These are phyloP conservation scores for Penicillium sp. DNA, from an alignment of 2,329 filamentous ascomycete species.

Conservation along the genomic window DNA sequence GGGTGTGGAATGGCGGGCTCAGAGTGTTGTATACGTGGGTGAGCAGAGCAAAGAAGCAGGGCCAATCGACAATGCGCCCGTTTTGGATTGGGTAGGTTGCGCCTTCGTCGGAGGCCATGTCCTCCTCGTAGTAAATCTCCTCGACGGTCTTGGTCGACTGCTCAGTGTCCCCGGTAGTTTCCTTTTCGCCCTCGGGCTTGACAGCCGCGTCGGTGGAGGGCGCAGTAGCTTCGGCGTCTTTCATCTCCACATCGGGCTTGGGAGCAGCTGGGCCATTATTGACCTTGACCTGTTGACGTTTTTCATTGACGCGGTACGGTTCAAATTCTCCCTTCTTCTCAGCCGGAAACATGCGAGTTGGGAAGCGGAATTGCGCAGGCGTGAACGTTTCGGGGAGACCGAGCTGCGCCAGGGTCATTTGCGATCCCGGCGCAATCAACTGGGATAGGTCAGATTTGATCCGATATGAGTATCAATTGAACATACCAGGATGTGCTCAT, in stretches of 20 bases:
- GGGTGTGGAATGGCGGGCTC: constrained; percentile 90
- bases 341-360: constrained; percentile 87
- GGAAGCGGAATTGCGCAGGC: constrained; percentile 80
- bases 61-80: constrained; percentile 86
- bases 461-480: background rate
- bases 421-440: constrained; percentile 69
- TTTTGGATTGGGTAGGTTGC: constrained; percentile 83
- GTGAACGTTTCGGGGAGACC: constrained; percentile 89
- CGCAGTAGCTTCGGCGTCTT: constrained; percentile 37
- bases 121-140: constrained; percentile 76
- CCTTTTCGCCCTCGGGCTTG: constrained; percentile 24
- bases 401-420: constrained; percentile 86
- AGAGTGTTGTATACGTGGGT: constrained; percentile 88
- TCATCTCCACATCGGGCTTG: constrained; percentile 48
- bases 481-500: constrained; percentile 54
- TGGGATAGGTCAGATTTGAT: constrained; percentile 20
- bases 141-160: constrained; percentile 38
- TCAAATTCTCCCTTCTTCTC: constrained; percentile 78
- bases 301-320: constrained; percentile 73
- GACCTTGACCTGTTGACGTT: constrained; percentile 30
- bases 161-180: constrained; percentile 25
- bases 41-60: constrained; percentile 88
- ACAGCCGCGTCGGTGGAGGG: constrained; percentile 24
- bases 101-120: constrained; percentile 81
- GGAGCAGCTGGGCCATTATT: constrained; percentile 31